Evolutionary conservation across 495 filamentous ascomycete genomes (phyloP).

Genomic region (Clavariopsis aquatica): DNA sequence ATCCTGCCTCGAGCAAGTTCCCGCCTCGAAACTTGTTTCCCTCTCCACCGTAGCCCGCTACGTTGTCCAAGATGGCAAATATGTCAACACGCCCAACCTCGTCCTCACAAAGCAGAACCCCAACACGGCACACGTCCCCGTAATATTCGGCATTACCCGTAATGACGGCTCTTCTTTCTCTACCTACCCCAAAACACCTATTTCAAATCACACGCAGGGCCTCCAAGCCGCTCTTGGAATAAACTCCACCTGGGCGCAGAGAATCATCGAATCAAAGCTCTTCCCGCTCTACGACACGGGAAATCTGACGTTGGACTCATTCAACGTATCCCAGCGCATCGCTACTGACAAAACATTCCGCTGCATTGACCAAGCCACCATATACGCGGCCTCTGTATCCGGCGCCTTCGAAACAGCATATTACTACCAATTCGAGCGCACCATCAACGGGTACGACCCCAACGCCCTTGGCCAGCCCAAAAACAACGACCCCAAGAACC

Average conservation of each 20-base stretch:
- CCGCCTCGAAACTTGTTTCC: constrained; percentile 41
- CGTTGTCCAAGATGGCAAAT: constrained; percentile 51
- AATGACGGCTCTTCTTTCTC: constrained; percentile 50
- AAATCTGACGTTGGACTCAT: constrained; percentile 50
- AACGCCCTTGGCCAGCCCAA: constrained; percentile 45
- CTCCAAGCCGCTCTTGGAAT: constrained; percentile 46
- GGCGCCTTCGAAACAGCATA: constrained; percentile 46
- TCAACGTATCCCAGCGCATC: constrained; percentile 49
- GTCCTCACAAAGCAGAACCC: constrained; percentile 42
- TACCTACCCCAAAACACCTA: constrained; percentile 44
- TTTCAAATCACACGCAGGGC: constrained; percentile 42
- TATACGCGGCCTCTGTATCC: constrained; percentile 45
- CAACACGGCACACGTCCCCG: constrained; percentile 45
- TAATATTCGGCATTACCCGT: constrained; percentile 48
- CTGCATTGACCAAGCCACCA: constrained; percentile 52
- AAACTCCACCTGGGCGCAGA: constrained; percentile 42
- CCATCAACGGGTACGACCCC: constrained; percentile 46
- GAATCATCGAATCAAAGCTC: constrained; percentile 47
- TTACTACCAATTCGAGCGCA: constrained; percentile 52
- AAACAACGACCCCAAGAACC: constrained; percentile 25
- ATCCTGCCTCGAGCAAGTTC: constrained; percentile 45
- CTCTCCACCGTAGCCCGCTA: constrained; percentile 47
- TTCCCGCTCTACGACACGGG: constrained; percentile 48
- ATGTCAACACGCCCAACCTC: constrained; percentile 47
- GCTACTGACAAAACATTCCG: constrained; percentile 51